Evolutionary conservation across 257 asterid genomes (phyloP), one percentile per base, ranked within the genome.

Genomic region (Nicotiana otophora): DNA sequence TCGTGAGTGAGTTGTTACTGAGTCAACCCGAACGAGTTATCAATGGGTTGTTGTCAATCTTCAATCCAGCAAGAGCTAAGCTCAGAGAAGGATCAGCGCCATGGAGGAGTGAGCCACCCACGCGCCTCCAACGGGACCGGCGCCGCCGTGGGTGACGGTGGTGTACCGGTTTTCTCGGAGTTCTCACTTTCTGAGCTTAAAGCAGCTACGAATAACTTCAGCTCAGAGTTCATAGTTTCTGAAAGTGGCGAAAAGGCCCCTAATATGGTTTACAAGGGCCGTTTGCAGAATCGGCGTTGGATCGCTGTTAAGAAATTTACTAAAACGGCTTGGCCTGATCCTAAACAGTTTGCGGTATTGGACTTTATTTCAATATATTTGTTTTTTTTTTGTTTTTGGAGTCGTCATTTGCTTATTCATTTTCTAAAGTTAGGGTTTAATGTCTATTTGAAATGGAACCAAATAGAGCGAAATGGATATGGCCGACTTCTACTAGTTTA

Each of bases 181-280:
- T 95, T 92, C 86, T 92, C 95, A 1, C 85, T 95, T 4, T 69
- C 93, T 83, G 98, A 92, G 88, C 95, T 95, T 30, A 93, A 90
- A 86, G 75, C 94, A 51, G 99, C 99, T 34, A 95, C 99, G 23
- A 88, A 86, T 87, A 92, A 87, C 92, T 95, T 95, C 91, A 95
- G 97, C 90, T 91, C 99, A 76, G 98, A 93, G 46, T 87, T 86
- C 36, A 93, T 92, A 77, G 99, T 95, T 54, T 93, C 98, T 64
- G 99, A 93, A 91, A 93, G 99, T 87, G 99, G 99, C 7, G 97
- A 92, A 87, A 95, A 95, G 80, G 99, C 99, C 23, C 99, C 98
- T 8, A 95, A 95, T 88, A 90, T 91, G 51, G 99, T 95, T 69
- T 95, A 92, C 39, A 88, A 91, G 53, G 99, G 99, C 61, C 93